These are phyloP conservation scores for Cordia subcordata DNA, from an alignment of 257 asterid species.

Conservation along the genomic window DNA sequence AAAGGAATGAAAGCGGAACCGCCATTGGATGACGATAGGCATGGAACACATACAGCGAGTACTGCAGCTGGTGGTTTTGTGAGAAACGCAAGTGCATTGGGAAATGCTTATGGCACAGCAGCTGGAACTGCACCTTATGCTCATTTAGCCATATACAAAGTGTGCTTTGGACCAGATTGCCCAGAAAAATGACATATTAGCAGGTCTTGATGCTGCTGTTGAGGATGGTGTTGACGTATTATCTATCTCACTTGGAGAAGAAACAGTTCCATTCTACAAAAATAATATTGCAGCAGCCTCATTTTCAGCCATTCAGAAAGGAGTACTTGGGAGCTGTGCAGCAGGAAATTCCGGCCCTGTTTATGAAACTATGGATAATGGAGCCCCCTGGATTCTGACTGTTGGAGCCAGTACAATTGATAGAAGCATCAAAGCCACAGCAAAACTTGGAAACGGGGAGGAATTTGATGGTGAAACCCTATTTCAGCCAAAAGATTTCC, in stretches of 20 bases:
- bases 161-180: slow-evolving; percentile 1
- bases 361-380: background rate
- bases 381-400: slow-evolving; percentile 14
- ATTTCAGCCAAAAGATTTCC: slow-evolving; percentile 3
- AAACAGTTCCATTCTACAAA: background rate
- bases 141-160: slow-evolving; percentile 25
- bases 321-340: slow-evolving; percentile 7
- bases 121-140: slow-evolving; percentile 25
- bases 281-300: slow-evolving; percentile 7
- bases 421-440: background rate
- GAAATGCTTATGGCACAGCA: slow-evolving; percentile 16
- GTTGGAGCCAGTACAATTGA: slow-evolving; percentile 13
- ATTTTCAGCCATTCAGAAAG: slow-evolving; percentile 7
- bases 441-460: background rate
- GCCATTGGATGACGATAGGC: slow-evolving; percentile 15
- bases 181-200: slow-evolving; percentile 14
- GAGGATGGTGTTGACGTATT: slow-evolving; percentile 14
- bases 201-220: slow-evolving; percentile 13
- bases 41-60: slow-evolving; percentile 29
- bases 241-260: slow-evolving; percentile 2
- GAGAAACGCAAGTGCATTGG: slow-evolving; percentile 10
- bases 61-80: slow-evolving; percentile 18
- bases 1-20: background rate
- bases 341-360: slow-evolving; percentile 9
- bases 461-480: slow-evolving; percentile 6